phyloP scores from a whole-genome alignment of 768 basidiomycete genomes.

The Boletus huronensis region DNA sequence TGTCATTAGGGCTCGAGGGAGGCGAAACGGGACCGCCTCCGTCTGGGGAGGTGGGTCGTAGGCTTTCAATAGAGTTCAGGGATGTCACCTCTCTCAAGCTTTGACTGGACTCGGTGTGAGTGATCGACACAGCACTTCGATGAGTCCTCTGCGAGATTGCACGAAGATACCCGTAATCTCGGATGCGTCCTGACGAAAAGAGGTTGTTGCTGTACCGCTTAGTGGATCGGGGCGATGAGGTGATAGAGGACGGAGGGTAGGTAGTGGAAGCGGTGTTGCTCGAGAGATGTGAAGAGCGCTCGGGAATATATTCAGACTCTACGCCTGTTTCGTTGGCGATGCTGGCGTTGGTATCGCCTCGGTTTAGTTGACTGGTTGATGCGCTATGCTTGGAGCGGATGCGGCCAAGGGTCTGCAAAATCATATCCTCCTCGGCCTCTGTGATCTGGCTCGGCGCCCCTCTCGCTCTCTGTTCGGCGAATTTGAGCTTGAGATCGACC shows the following conservation, averaged over 20 bases:
- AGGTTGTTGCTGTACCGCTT: constrained; percentile 86
- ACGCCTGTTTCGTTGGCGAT: constrained; percentile 14
- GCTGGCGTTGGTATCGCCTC: constrained; percentile 16
- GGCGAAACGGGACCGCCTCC: constrained; percentile 39
- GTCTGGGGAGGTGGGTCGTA: constrained; percentile 58
- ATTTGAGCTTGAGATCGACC: constrained; percentile 58
- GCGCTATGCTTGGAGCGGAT: constrained; percentile 39
- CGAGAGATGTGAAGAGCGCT: constrained; percentile 34
- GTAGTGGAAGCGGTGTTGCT: constrained; percentile 37
- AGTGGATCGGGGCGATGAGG: constrained; percentile 44
- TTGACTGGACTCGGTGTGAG: constrained; percentile 44
- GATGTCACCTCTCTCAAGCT: constrained; percentile 45
- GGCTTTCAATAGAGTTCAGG: constrained; percentile 42
- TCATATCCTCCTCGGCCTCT: constrained; percentile 83
- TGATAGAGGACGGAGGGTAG: constrained; percentile 38
- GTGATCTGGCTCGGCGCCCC: constrained; percentile 67
- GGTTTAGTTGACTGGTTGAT: constrained; percentile 17
- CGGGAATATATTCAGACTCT: constrained; percentile 32
- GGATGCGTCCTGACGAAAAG: constrained; percentile 76
- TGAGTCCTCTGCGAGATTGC: constrained; percentile 45
- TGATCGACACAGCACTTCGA: constrained; percentile 38
- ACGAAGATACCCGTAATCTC: constrained; percentile 70
- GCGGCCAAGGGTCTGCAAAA: constrained; percentile 66
- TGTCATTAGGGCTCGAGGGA: constrained; percentile 42
- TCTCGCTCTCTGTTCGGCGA: constrained; percentile 73